phyloP scores from a whole-genome alignment of 768 basidiomycete species.

The Ephemerocybe angulata region DNA sequence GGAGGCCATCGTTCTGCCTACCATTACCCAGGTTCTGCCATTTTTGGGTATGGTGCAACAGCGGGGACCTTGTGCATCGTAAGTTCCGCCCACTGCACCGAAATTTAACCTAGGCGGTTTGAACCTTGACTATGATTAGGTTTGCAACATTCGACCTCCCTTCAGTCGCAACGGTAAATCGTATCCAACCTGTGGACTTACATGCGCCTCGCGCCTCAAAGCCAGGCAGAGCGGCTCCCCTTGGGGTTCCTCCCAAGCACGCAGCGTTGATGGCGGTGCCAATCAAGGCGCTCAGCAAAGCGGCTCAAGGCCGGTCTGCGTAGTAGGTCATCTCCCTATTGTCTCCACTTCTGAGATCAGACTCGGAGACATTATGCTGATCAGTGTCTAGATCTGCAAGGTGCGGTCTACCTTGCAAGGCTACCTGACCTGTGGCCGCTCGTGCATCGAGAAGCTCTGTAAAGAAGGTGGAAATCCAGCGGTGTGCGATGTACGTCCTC shows the following conservation, averaged over 20 bases:
- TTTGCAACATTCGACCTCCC: slow-evolving; percentile 17
- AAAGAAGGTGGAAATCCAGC: slow-evolving; percentile 17
- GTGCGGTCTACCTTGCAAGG: slow-evolving; percentile 11
- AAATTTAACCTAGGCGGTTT: too few species aligned
- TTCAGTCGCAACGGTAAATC: slow-evolving; percentile 18
- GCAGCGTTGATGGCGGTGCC: too few species aligned
- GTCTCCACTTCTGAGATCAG: background rate
- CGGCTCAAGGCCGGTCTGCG: too few species aligned
- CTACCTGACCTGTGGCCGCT: slow-evolving; percentile 24
- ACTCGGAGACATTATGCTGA: background rate
- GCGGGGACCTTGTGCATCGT: too few species aligned
- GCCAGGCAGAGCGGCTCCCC: background rate
- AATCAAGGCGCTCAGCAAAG: too few species aligned
- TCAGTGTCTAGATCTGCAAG: slow-evolving; percentile 3
- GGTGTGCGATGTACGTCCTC: slow-evolving; percentile 21
- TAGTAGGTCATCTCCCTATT: background rate
- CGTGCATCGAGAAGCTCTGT: slow-evolving; percentile 22
- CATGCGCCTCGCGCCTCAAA: slow-evolving; percentile 16
- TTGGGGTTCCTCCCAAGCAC: background rate
- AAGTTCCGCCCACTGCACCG: too few species aligned
- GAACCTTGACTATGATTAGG: too few species aligned
- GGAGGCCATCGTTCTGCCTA: too few species aligned
- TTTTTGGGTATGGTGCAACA: too few species aligned
- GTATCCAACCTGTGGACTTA: slow-evolving; percentile 24
- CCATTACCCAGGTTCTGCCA: too few species aligned